Conservation (phyloP, 306 rosid species). For the Fagus crenata region DNA sequence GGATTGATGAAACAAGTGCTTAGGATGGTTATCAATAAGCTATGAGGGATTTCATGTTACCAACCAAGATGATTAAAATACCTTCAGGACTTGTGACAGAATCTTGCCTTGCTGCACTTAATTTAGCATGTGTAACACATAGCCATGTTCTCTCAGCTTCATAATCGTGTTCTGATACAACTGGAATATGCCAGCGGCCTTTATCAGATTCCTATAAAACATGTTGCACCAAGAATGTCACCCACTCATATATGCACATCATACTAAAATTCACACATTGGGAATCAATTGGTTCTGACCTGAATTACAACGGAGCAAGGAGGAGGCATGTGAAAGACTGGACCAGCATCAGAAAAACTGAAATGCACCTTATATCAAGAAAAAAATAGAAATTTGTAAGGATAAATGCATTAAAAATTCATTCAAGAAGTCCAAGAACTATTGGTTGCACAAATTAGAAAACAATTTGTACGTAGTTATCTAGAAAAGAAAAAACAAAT, state of each 20-base stretch:
- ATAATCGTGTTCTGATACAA: conserved; percentile 52
- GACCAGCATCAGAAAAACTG: conserved; percentile 74
- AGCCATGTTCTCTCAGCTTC: conserved; percentile 78
- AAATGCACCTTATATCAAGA: conserved; percentile 66
- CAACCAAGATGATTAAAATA: conserved; percentile 5
- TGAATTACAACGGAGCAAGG: conserved; percentile 89
- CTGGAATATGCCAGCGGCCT: conserved; percentile 92
- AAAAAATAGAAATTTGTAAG: conserved; percentile 32
- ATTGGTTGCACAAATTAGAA: conserved; percentile 4
- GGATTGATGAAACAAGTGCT: neutral
- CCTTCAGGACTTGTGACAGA: conserved; percentile 49
- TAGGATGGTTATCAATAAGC: neutral
- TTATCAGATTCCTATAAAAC: conserved; percentile 81
- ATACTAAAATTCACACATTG: conserved; percentile 1
- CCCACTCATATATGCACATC: neutral
- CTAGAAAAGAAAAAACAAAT: neutral
- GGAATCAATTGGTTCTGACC: conserved; percentile 42
- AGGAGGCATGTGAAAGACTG: conserved; percentile 90
- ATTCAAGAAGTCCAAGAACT: neutral
- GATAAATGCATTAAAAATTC: conserved; percentile 3
- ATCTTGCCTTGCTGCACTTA: conserved; percentile 33
- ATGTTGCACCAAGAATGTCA: conserved; percentile 21
- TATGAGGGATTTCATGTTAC: neutral
- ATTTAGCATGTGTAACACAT: conserved; percentile 63
- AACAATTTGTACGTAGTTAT: conserved; percentile 15